Evolutionary conservation across 2,329 filamentous ascomycete genomes (phyloP).

Genomic region (Fusarium foetens): DNA sequence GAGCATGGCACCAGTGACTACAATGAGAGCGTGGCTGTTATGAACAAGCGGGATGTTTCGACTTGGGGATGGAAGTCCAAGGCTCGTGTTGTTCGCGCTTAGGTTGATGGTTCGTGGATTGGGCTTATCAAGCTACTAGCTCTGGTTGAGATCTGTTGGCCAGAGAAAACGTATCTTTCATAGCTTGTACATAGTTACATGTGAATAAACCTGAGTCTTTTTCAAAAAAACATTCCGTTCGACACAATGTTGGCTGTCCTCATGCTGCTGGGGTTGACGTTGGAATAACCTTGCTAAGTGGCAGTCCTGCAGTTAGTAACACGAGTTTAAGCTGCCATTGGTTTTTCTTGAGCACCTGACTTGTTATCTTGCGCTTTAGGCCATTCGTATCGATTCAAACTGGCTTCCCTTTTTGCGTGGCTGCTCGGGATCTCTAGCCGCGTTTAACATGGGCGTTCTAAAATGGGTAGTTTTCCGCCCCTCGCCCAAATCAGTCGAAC

Average conservation of each 20-base stretch:
- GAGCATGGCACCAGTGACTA: slow-evolving; percentile 54
- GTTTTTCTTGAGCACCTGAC: fast-evolving
- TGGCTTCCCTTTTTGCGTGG: not conserved
- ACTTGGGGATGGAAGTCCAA: slow-evolving; percentile 33
- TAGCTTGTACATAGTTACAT: not conserved
- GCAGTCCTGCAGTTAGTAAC: not conserved
- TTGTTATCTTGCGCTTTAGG: not conserved
- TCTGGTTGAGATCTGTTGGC: not conserved
- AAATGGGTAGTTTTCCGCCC: slow-evolving; percentile 13
- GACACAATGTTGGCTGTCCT: fast-evolving
- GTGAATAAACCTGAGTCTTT: not conserved
- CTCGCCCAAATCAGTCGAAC: not conserved
- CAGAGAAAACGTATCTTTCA: not conserved
- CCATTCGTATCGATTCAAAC: not conserved
- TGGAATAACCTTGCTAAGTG: fast-evolving
- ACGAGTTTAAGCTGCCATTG: fast-evolving
- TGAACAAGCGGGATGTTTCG: slow-evolving; percentile 37
- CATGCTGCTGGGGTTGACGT: fast-evolving
- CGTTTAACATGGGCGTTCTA: not conserved
- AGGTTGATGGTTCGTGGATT: not conserved
- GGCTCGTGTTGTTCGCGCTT: slow-evolving; percentile 22
- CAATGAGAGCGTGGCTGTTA: slow-evolving; percentile 32
- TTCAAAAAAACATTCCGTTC: not conserved
- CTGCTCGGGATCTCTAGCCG: slow-evolving; percentile 23
- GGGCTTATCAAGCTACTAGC: not conserved